Conservation (phyloP, 192 early-diverging fungal species). For the Chytriomyces sp. region DNA sequence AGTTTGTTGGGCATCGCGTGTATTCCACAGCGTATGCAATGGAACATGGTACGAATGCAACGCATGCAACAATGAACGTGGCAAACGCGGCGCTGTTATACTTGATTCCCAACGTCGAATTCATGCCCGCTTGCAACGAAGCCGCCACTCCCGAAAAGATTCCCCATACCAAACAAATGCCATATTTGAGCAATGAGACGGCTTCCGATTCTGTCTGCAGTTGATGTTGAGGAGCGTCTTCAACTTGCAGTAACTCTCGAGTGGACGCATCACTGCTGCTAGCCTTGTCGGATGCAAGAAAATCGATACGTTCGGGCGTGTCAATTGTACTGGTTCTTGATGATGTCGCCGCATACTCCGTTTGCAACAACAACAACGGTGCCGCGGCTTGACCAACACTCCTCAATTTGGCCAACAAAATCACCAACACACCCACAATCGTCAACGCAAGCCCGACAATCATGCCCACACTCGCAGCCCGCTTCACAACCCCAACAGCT, state of each 20-base stretch:
- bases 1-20: too few species aligned
- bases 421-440: not conserved
- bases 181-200: not conserved
- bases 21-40: not conserved
- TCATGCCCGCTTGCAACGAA: not conserved
- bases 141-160: not conserved
- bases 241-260: not conserved
- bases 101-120: not conserved
- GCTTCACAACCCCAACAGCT: not conserved
- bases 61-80: not conserved
- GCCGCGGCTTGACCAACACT: not conserved
- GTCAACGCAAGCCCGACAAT: not conserved
- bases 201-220: not conserved
- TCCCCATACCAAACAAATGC: not conserved
- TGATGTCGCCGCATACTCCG: too few species aligned
- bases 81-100: not conserved
- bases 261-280: not conserved
- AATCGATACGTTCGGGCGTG: not conserved
- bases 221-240: not conserved
- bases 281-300: not conserved
- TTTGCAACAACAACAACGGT: too few species aligned
- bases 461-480: not conserved
- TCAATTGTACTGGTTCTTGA: too few species aligned
- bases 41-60: not conserved
- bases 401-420: too few species aligned